Evolutionary conservation across 441 rosid genomes (phyloP), one percentile per base, ranked within the genome.

Genomic region (Brassica balearica): DNA sequence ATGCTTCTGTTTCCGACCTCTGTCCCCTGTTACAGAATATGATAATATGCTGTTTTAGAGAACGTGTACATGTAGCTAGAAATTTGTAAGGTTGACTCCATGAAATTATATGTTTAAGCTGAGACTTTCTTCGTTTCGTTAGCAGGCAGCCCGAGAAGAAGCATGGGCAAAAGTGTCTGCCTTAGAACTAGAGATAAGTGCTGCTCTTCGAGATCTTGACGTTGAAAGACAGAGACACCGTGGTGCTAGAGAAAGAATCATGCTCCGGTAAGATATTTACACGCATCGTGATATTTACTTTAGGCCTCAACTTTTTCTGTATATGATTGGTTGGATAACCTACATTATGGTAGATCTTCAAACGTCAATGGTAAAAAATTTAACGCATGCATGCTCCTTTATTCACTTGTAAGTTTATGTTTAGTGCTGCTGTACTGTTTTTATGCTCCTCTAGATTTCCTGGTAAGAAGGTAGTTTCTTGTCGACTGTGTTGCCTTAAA

Each of bases 81-180:
- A 20, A 10, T 11, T 46, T 12, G 29, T 58, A n/a, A 56, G 43
- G 65, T 73, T 71, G 55, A 68, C 65, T 23, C 65, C 68, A 19
- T 34, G 25, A 68, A 69, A 7, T 43, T 77, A 34, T 48, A 74
- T 71, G 77, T 79, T 82, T 84, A 81, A 87, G 88, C 91, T 94
- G 97, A 91, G 88, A 75, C 74, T 79, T 85, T 75, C 69, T 81
- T 84, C 86, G 87, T 66, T 82, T 85, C 36, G 97, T 80, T 96
- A 96, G 99, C 99, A 96, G 99, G 93, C 93, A 59, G 98, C 92
- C 62, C 94, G 93, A 85, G 99, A 94, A 88, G 97, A 91, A 82
- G 99, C 99, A 32, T 91, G 97, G 97, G 96, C 93, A 25, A 93
- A 87, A 87, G 97, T 96, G 65, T 96, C 98, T 77, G 82, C 86